Conservation (phyloP, 2,329 filamentous ascomycete genomes). For the Grosmannia huntii region DNA sequence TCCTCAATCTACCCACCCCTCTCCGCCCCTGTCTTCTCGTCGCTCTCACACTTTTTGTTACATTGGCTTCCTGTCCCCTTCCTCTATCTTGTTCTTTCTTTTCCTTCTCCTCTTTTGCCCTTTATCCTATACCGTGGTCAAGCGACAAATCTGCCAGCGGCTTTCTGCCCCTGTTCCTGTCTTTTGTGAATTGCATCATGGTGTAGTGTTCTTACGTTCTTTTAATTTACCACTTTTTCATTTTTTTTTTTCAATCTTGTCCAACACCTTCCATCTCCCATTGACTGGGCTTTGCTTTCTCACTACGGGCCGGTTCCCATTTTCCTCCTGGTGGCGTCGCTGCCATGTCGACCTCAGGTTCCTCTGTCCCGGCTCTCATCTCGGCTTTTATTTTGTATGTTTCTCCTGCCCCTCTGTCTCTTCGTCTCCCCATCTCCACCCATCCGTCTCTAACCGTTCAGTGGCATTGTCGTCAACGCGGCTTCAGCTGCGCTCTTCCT, state of each 20-base stretch:
- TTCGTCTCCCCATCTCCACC: background rate
- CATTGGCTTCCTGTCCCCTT: constrained; percentile 10
- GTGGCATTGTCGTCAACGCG: constrained; percentile 41
- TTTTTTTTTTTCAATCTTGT: background rate
- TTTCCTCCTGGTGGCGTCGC: constrained; percentile 17
- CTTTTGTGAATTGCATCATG: constrained; percentile 14
- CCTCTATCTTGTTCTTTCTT: background rate
- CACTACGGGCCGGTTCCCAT: constrained; percentile 14
- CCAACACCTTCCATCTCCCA: constrained; percentile 22
- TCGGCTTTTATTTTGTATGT: constrained; percentile 44
- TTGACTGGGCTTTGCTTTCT: constrained; percentile 31
- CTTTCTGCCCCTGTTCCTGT: constrained; percentile 4
- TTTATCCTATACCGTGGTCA: background rate
- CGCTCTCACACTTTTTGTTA: constrained; percentile 3
- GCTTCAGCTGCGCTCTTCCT: constrained; percentile 34
- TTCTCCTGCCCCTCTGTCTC: background rate
- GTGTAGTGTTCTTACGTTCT: background rate
- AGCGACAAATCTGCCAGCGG: background rate
- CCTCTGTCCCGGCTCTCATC: constrained; percentile 34
- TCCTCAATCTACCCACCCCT: background rate
- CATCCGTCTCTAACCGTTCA: constrained; percentile 15
- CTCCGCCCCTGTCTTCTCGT: background rate
- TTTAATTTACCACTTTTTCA: background rate
- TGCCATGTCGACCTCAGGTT: constrained; percentile 32
- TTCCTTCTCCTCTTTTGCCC: background rate